phyloP scores from a whole-genome alignment of 2,329 filamentous ascomycete genomes.

The Exophiala sp. region DNA sequence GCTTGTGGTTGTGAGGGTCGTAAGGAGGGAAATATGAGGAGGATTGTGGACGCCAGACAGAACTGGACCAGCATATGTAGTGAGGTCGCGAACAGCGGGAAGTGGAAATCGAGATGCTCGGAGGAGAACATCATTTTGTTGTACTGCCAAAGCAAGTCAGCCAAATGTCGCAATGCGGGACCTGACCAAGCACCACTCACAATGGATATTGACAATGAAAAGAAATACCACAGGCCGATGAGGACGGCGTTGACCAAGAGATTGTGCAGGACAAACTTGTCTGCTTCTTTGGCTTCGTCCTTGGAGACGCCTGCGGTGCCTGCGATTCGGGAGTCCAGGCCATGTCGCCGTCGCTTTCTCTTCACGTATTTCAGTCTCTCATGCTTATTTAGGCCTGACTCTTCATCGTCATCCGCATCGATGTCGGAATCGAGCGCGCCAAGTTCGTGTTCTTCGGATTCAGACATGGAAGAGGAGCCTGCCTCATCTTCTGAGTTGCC shows the following conservation, averaged over 20 bases:
- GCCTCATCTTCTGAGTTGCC: constrained; percentile 26
- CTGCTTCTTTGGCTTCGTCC: constrained; percentile 65
- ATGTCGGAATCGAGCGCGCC: constrained; percentile 61
- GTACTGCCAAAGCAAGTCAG: constrained; percentile 55
- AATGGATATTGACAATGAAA: constrained; percentile 87
- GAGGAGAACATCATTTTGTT: constrained; percentile 99
- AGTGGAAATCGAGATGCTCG: constrained; percentile 74
- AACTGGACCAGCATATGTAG: constrained; percentile 97
- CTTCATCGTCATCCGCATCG: constrained; percentile 80
- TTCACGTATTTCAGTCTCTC: constrained; percentile 63
- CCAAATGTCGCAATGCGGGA: neutral
- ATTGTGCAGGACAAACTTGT: constrained; percentile 63
- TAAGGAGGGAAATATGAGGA: constrained; percentile 75
- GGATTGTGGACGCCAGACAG: constrained; percentile 64
- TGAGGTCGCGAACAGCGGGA: constrained; percentile 89
- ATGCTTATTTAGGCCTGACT: constrained; percentile 73
- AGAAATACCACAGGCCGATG: constrained; percentile 83
- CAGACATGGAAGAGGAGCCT: constrained; percentile 39
- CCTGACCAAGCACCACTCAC: constrained; percentile 47
- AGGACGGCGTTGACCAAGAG: constrained; percentile 70
- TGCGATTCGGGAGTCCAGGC: constrained; percentile 64
- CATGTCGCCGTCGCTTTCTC: constrained; percentile 61
- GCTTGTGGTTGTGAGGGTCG: constrained; percentile 54
- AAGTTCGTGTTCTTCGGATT: constrained; percentile 53
- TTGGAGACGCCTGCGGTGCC: constrained; percentile 52